Evolutionary conservation across 2,329 filamentous ascomycete species (phyloP).

Genomic region (Coniochaeta sp.): DNA sequence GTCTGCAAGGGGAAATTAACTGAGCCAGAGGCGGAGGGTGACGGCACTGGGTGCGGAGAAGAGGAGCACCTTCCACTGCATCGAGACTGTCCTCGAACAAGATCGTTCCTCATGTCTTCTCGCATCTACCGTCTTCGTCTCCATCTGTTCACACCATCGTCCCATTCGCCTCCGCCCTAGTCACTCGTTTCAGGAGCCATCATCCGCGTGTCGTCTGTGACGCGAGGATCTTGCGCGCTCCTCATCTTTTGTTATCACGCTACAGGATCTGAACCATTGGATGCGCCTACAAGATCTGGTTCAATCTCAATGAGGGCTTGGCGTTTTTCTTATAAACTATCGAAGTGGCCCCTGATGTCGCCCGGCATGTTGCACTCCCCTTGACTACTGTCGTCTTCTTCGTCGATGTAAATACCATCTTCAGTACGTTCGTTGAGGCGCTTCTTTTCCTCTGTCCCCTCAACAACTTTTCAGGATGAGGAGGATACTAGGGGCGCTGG

Average conservation of each 20-base stretch:
- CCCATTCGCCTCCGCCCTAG: not conserved
- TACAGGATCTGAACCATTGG: conserved; percentile 1
- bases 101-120: not conserved
- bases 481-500: conserved; percentile 6
- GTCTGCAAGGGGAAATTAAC: conserved; percentile 1
- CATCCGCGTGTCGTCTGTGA: not conserved
- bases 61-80: not conserved
- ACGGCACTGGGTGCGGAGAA: not conserved
- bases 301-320: not conserved
- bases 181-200: not conserved
- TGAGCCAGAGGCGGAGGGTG: not conserved
- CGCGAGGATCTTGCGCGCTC: not conserved
- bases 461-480: conserved; percentile 1
- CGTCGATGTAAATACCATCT: not conserved
- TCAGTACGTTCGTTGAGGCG: not conserved
- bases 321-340: not conserved
- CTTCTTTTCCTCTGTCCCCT: not conserved
- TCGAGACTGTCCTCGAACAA: no score
- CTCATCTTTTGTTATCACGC: not conserved
- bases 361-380: not conserved
- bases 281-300: not conserved
- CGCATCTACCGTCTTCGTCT: not conserved
- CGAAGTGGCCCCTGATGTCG: not conserved
- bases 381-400: not conserved
- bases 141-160: not conserved